These are phyloP conservation scores for Sporothrix euskadiensis DNA, from an alignment of 2,329 filamentous ascomycete genomes.

Conservation along the genomic window DNA sequence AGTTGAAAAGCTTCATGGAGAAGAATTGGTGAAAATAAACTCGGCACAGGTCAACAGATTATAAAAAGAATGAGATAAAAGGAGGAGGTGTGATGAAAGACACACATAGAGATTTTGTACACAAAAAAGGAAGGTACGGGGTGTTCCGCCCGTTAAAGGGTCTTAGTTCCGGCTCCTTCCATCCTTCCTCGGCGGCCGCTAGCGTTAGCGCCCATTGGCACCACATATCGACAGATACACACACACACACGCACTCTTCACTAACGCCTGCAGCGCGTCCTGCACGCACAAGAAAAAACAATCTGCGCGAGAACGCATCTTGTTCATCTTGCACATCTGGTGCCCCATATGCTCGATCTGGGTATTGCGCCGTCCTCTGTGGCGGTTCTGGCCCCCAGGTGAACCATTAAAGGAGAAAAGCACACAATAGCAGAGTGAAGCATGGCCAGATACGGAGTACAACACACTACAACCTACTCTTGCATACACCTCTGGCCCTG, in stretches of 20 bases:
- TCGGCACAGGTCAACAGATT: not conserved
- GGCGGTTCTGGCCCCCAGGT: not conserved
- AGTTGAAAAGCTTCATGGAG: not conserved
- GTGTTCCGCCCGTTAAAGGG: not conserved
- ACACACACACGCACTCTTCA: too few relatives aligned
- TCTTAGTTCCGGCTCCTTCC: conserved; percentile 7
- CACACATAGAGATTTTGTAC: not conserved
- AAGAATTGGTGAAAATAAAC: not conserved
- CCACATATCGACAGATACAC: not conserved
- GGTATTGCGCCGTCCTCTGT: not conserved
- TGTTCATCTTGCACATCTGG: not conserved
- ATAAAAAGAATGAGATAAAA: not conserved
- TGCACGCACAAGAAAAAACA: not conserved
- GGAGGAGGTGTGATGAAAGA: not conserved
- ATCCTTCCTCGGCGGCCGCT: conserved; percentile 10
- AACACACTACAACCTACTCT: not conserved
- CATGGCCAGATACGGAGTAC: not conserved
- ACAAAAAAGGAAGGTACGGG: not conserved
- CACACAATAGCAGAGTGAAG: not conserved
- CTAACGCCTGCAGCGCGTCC: not conserved
- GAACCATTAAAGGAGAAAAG: not conserved
- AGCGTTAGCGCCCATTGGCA: conserved; percentile 21
- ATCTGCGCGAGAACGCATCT: not conserved
- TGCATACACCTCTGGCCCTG: not conserved
- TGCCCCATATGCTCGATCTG: not conserved